Evolutionary conservation across 1,139 yeast genomes (phyloP).

Genomic region (Candida smagusa): DNA sequence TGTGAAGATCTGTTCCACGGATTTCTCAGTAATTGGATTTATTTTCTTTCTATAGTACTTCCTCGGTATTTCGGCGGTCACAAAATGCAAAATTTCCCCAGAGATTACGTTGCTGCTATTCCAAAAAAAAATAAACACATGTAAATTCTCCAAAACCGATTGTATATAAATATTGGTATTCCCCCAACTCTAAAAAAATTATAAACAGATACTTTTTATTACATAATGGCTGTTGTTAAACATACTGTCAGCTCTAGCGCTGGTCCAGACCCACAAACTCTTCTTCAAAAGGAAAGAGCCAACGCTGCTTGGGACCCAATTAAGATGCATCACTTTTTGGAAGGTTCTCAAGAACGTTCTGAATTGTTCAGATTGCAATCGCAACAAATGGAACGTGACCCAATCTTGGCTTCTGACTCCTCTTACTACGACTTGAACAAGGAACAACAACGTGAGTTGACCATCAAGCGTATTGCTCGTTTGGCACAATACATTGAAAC

Average conservation of each 20-base stretch:
- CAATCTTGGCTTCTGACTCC: slow-evolving; percentile 33
- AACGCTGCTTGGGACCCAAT: slow-evolving; percentile 27
- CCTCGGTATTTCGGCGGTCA: background rate
- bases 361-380: slow-evolving; percentile 25
- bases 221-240: slow-evolving; percentile 11
- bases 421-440: slow-evolving; percentile 37
- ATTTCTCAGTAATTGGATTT: too few species aligned
- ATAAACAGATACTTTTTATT: background rate
- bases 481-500: slow-evolving; percentile 37
- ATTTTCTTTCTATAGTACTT: background rate
- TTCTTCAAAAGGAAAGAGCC: slow-evolving; percentile 34
- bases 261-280: slow-evolving; percentile 37
- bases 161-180: background rate
- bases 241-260: slow-evolving; percentile 13
- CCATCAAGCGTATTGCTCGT: slow-evolving; percentile 36
- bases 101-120: background rate
- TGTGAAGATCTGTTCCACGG: too few species aligned
- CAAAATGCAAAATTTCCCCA: background rate
- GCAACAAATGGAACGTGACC: slow-evolving; percentile 45
- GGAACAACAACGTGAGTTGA: slow-evolving; percentile 34
- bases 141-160: background rate
- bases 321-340: slow-evolving; percentile 40
- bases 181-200: background rate
- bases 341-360: slow-evolving; percentile 35
- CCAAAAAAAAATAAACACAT: background rate